Evolutionary conservation across 352 stramenopile genomes (phyloP).

Genomic region (Blastocystis sp.): DNA sequence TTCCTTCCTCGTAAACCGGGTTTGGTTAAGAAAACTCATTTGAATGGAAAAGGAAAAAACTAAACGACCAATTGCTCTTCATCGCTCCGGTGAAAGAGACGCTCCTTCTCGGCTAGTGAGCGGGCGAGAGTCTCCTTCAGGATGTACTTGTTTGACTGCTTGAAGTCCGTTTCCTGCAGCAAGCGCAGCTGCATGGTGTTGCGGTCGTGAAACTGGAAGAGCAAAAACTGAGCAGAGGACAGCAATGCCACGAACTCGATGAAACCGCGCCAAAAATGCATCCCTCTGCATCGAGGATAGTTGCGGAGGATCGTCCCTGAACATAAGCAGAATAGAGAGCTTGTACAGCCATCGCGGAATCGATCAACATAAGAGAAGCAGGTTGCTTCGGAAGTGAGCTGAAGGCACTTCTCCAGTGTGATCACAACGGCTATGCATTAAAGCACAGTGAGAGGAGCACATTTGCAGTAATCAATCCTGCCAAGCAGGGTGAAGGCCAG

Average conservation of each 20-base stretch:
- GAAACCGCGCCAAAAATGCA: not conserved
- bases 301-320: not conserved
- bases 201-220: not conserved
- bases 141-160: not conserved
- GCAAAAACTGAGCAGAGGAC: slow-evolving; percentile 1
- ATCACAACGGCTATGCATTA: slow-evolving; percentile 11
- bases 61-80: not conserved
- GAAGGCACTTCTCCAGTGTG: slow-evolving; percentile 10
- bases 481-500: not conserved
- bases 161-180: not conserved
- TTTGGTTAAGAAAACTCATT: slow-evolving; percentile 13
- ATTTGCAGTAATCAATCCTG: slow-evolving; percentile 23
- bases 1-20: slow-evolving; percentile 20
- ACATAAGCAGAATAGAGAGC: not conserved
- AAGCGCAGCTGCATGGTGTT: not conserved
- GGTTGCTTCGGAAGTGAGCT: not conserved
- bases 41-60: not conserved
- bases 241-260: not conserved
- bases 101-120: too few species aligned
- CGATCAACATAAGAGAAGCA: not conserved
- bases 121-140: not conserved
- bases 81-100: not conserved
- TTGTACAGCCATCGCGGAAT: not conserved
- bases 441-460: not conserved
- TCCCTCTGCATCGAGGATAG: slow-evolving; percentile 1